Evolutionary conservation across 73 alveolate species (phyloP), one percentile per base, ranked within the genome.

Genomic region (Tetrahymena borealis): DNA sequence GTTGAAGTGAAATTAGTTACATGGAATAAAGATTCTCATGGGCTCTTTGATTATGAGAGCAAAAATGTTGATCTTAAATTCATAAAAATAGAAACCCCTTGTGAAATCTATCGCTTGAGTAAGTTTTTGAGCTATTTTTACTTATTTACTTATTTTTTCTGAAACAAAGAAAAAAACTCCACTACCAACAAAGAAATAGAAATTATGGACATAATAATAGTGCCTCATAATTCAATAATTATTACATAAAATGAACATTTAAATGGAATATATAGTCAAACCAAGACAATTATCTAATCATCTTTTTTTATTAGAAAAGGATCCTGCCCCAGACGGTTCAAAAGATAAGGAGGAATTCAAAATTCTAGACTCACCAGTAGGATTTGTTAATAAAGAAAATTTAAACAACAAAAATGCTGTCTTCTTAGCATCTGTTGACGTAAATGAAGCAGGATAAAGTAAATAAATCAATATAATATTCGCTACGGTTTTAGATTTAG

Each of bases 11-110:
- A 95, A 90, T 91, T 98, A 38, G 95, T 60, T 36, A 97, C 99
- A 24, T 97, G 99, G 98, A 91, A 43, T 60, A 91, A 98, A 40
- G 99, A 97, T 79, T 94, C 97, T 37, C 99, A 97, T 92, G 98
- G 98, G 0, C 91, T 97, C 78, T 97, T 97, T 85, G 99, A 97
- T 90, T 97, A 96, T 93, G 99, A 97, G 94, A 96, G 96, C 91
- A 97, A 97, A 91, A 94, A 90, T 78, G 79, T 95, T 35, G 94
- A 94, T 38, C 93, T 93, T 36, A 94, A 94, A 37, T 79, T 90
- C 39, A 39, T 79, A 37, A 91, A 91, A 43, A 90, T 91, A 35
- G 95, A 85, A 32, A 39, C 41, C 20, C 41, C 94, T 38, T 95
- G 97, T 91, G 40, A 78, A 78, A 77, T 95, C 33, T 40, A 91